Evolutionary conservation across 202 grass and related monocot species (phyloP).

Genomic region (Dendrocalamus latiflorus): DNA sequence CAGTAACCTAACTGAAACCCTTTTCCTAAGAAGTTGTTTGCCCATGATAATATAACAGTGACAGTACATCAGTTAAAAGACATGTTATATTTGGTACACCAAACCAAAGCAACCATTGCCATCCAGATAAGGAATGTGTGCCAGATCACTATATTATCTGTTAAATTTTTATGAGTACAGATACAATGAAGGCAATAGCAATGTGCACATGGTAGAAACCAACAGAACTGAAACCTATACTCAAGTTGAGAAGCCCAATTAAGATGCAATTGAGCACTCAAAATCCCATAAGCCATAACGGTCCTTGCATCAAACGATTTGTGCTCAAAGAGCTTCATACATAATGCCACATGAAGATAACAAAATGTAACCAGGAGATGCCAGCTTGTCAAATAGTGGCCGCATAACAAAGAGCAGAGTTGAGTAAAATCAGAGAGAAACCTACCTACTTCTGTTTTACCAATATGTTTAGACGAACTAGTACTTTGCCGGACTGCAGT

Average conservation of each 20-base stretch:
- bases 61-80: not conserved
- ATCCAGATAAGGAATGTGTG: not conserved
- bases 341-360: slow-evolving; percentile 91
- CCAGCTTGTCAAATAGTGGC: slow-evolving; percentile 99
- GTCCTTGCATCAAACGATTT: slow-evolving; percentile 88
- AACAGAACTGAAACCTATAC: slow-evolving; percentile 96
- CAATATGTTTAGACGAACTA: not conserved
- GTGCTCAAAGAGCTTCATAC: slow-evolving; percentile 94
- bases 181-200: not conserved
- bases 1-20: slow-evolving; percentile 18
- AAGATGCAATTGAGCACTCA: slow-evolving; percentile 94
- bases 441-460: not conserved
- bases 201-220: slow-evolving; percentile 86
- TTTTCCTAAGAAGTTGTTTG: slow-evolving; percentile 5
- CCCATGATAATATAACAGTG: not conserved
- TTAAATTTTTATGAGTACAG: not conserved
- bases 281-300: slow-evolving; percentile 61
- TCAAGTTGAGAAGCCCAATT: slow-evolving; percentile 93
- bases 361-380: slow-evolving; percentile 98
- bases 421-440: not conserved
- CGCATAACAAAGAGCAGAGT: slow-evolving; percentile 32
- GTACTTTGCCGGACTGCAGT: not conserved
- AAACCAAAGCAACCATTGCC: not conserved
- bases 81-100: not conserved
- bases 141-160: not conserved